Conservation (phyloP, 2,329 filamentous ascomycete species). For the Epichloe glyceriae region DNA sequence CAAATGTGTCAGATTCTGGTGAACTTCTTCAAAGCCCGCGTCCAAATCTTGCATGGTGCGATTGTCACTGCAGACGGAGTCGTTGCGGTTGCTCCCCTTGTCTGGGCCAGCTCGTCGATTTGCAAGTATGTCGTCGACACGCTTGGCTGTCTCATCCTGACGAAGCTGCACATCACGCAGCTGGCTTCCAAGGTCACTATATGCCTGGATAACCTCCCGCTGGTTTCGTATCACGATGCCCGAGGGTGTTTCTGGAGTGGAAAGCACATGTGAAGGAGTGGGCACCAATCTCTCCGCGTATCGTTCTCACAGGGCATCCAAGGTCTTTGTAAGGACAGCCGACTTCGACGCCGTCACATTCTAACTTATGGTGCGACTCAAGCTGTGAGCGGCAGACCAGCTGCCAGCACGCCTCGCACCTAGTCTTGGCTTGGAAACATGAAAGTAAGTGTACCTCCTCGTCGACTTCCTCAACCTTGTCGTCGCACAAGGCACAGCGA, state of each 20-base stretch:
- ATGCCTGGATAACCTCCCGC: slow-evolving; percentile 32
- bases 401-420: slow-evolving; percentile 36
- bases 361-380: slow-evolving; percentile 31
- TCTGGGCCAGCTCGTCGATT: slow-evolving; percentile 17
- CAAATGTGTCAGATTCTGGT: slow-evolving; percentile 42
- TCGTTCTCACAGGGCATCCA: slow-evolving; percentile 22
- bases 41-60: slow-evolving; percentile 30
- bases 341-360: slow-evolving; percentile 37
- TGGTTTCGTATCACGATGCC: slow-evolving; percentile 37
- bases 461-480: slow-evolving; percentile 32
- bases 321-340: slow-evolving; percentile 32
- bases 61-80: slow-evolving; percentile 36
- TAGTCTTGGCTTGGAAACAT: slow-evolving; percentile 33
- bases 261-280: slow-evolving; percentile 39
- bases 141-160: slow-evolving; percentile 21
- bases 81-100: slow-evolving; percentile 4
- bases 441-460: slow-evolving; percentile 21
- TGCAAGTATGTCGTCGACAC: slow-evolving; percentile 23
- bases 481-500: slow-evolving; percentile 41
- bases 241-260: slow-evolving; percentile 33
- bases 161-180: slow-evolving; percentile 22
- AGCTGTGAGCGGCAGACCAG: slow-evolving; percentile 31
- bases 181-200: slow-evolving; percentile 22
- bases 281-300: slow-evolving; percentile 25
- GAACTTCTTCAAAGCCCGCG: slow-evolving; percentile 39